phyloP scores from a whole-genome alignment of 1,139 yeast genomes.

The Pichia sp. region DNA sequence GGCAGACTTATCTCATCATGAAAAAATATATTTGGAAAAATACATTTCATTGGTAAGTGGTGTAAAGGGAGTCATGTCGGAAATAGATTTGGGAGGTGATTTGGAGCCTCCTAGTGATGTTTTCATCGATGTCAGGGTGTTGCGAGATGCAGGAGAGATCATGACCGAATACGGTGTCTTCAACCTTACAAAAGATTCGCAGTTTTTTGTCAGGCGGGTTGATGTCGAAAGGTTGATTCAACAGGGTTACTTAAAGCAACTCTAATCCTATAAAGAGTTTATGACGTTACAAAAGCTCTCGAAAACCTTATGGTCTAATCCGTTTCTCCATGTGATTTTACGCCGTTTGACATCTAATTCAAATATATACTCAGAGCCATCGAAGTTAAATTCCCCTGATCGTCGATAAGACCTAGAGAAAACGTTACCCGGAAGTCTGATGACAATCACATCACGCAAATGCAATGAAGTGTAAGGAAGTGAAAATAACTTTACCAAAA shows the following conservation, averaged over 20 bases:
- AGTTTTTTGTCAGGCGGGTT: slow-evolving; percentile 86
- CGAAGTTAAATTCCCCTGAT: not conserved
- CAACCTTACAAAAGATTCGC: slow-evolving; percentile 91
- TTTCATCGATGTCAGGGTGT: slow-evolving; percentile 87
- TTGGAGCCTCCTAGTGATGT: slow-evolving; percentile 87
- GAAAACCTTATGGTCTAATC: slow-evolving; percentile 23
- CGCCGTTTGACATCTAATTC: not conserved
- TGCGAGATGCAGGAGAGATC: slow-evolving; percentile 93
- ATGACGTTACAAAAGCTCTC: slow-evolving; percentile 27
- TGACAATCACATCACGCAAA: not conserved
- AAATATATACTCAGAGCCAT: slow-evolving; percentile 9
- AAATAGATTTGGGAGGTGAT: slow-evolving; percentile 84
- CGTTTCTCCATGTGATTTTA: slow-evolving; percentile 25
- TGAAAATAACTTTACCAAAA: slow-evolving; percentile 1
- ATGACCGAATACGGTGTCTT: slow-evolving; percentile 97
- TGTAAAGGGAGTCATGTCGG: slow-evolving; percentile 75
- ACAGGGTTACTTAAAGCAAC: slow-evolving; percentile 85
- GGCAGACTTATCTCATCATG: slow-evolving; percentile 67
- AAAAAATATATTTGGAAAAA: slow-evolving; percentile 69
- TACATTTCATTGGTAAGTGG: slow-evolving; percentile 71
- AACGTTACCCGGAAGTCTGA: slow-evolving; percentile 15
- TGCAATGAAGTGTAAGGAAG: slow-evolving; percentile 11
- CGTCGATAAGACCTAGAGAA: slow-evolving; percentile 29
- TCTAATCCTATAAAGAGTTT: slow-evolving; percentile 33
- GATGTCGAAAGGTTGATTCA: slow-evolving; percentile 93